Conservation (phyloP, 1,284 basidiomycete species). For the Pseudozyma tsukubaensis region DNA sequence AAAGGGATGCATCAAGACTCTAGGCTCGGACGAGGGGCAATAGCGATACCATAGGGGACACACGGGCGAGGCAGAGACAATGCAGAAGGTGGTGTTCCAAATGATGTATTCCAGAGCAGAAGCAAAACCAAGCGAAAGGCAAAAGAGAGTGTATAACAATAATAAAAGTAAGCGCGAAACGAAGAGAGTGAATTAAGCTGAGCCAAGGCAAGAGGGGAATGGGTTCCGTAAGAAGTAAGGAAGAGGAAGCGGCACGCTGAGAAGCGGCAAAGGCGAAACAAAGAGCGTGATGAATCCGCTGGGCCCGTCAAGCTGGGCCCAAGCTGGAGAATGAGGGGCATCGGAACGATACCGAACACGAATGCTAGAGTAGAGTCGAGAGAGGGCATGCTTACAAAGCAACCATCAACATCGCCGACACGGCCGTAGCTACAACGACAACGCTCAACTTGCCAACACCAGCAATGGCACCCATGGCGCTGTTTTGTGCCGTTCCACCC, state of each 20-base stretch:
- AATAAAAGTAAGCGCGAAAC: background rate
- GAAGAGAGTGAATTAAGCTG: background rate
- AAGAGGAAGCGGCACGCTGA: too few species aligned
- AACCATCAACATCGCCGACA: slow-evolving; percentile 16
- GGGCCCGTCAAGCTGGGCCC: too few species aligned
- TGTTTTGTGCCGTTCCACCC: slow-evolving; percentile 49
- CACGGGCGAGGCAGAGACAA: background rate
- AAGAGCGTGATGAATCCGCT: too few species aligned
- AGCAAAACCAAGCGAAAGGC: background rate
- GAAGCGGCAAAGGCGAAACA: too few species aligned
- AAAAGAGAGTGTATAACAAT: background rate
- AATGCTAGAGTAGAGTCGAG: too few species aligned
- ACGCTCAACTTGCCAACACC: slow-evolving; percentile 18
- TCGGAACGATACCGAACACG: too few species aligned
- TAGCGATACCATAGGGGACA: too few species aligned
- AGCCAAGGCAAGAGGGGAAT: too few species aligned
- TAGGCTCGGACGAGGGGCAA: too few species aligned
- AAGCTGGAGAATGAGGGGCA: too few species aligned
- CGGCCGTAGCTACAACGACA: slow-evolving; percentile 6
- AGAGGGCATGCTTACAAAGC: slow-evolving; percentile 7
- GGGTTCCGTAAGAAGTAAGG: too few species aligned
- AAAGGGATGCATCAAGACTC: background rate
- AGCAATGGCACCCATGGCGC: slow-evolving; percentile 5
- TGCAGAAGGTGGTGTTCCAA: background rate
- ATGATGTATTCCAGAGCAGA: slow-evolving; percentile 1